These are phyloP conservation scores for Clonostachys rhizophaga DNA, from an alignment of 2,329 filamentous ascomycete genomes.

Conservation along the genomic window DNA sequence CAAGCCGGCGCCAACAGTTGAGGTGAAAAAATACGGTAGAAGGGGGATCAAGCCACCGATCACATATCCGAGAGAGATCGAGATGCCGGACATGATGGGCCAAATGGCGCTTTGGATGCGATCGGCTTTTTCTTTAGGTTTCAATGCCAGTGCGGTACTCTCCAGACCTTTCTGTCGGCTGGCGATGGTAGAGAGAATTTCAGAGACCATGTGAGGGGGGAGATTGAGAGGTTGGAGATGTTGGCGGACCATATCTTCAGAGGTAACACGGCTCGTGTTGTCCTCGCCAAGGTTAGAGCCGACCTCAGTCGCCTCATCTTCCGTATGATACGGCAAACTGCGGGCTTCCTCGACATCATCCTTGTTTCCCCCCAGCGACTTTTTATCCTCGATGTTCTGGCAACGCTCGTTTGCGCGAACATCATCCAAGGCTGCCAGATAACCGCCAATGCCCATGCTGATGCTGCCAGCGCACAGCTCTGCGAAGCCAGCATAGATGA, in stretches of 20 bases:
- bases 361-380: not conserved
- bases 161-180: not conserved
- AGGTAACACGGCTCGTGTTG: not conserved
- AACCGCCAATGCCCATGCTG: slow-evolving; percentile 70
- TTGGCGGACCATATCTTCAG: slow-evolving; percentile 15
- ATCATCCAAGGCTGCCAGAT: slow-evolving; percentile 51
- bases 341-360: slow-evolving; percentile 12
- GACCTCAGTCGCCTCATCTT: slow-evolving; percentile 2
- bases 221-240: slow-evolving; percentile 25
- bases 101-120: slow-evolving; percentile 12
- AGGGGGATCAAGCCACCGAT: slow-evolving; percentile 59
- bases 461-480: slow-evolving; percentile 69
- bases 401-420: not conserved
- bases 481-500: slow-evolving; percentile 64
- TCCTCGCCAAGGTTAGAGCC: not conserved
- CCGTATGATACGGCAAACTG: slow-evolving; percentile 12
- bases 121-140: slow-evolving; percentile 4
- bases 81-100: slow-evolving; percentile 47
- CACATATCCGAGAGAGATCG: slow-evolving; percentile 57
- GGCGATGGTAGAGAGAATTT: slow-evolving; percentile 4
- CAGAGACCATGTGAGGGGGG: slow-evolving; percentile 6
- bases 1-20: slow-evolving; percentile 32
- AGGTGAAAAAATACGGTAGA: slow-evolving; percentile 54
- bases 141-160: too few relatives aligned
- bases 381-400: not conserved